phyloP scores from a whole-genome alignment of 345 rosid species.

The Populus deltoides region DNA sequence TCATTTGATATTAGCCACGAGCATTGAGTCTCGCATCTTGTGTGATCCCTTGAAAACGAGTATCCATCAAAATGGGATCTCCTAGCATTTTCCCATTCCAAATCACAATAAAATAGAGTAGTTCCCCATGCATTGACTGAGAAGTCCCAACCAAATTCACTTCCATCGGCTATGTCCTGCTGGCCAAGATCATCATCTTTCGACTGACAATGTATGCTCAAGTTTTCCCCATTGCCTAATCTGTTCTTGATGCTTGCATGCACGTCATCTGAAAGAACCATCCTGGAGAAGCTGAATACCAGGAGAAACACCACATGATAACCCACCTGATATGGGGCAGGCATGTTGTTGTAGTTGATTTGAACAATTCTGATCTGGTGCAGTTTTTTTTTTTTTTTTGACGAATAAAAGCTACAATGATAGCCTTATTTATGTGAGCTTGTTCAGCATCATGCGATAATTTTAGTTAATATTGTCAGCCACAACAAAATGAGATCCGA shows the following conservation, averaged over 20 bases:
- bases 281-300: conserved; percentile 16
- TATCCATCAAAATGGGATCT: conserved; percentile 38
- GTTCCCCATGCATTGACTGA: conserved; percentile 32
- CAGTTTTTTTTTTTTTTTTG: neutral
- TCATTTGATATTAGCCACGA: too few relatives aligned
- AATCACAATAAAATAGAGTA: conserved; percentile 45
- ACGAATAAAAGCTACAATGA: too few relatives aligned
- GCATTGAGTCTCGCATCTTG: too few relatives aligned
- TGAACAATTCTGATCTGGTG: neutral
- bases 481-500: neutral
- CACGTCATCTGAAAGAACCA: conserved; percentile 21
- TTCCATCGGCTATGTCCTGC: conserved; percentile 39
- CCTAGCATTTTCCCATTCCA: conserved; percentile 37
- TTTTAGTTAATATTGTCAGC: neutral
- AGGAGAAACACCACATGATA: conserved; percentile 11
- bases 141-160: conserved; percentile 52
- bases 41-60: too few relatives aligned
- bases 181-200: conserved; percentile 51
- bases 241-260: conserved; percentile 44
- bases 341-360: neutral
- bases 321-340: neutral
- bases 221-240: conserved; percentile 38
- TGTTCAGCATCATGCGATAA: neutral
- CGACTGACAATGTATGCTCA: conserved; percentile 57
- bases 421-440: neutral